Evolutionary conservation across 805 yeast species (phyloP).

Genomic region (Isabelozyma gotoi): DNA sequence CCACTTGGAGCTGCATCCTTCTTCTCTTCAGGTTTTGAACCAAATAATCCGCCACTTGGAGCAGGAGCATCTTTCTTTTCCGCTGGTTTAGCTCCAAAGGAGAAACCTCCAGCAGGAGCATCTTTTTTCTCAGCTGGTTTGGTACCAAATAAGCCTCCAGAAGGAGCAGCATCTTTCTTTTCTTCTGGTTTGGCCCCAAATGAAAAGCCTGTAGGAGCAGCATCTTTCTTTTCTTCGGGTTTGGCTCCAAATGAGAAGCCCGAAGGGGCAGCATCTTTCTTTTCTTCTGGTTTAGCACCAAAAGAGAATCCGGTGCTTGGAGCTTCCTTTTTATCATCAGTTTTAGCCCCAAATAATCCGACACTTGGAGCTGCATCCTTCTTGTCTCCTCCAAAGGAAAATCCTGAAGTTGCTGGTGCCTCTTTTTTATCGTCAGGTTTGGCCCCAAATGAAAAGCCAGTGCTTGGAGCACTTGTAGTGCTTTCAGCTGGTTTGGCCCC

Average conservation of each 20-base stretch:
- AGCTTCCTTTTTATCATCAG: neutral
- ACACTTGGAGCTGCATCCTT: conserved; percentile 5
- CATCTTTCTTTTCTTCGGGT: conserved; percentile 14
- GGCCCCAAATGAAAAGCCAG: conserved; percentile 12
- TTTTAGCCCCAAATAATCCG: conserved; percentile 5
- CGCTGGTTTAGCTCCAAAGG: conserved; percentile 15
- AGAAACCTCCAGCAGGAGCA: conserved; percentile 11
- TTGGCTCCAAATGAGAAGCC: conserved; percentile 15
- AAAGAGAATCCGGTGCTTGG: conserved; percentile 4
- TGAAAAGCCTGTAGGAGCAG: conserved; percentile 14
- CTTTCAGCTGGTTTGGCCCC: conserved; percentile 14
- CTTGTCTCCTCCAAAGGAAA: conserved; percentile 8
- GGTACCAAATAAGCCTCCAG: conserved; percentile 17
- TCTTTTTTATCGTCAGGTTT: conserved; percentile 5
- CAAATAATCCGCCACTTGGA: conserved; percentile 16
- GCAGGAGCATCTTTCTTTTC: conserved; percentile 6
- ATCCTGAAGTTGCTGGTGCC: neutral
- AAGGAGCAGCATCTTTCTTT: conserved; percentile 7
- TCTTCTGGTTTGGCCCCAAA: conserved; percentile 20
- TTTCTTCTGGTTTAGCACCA: conserved; percentile 11
- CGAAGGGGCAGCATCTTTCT: conserved; percentile 11
- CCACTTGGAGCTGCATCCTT: conserved; percentile 6
- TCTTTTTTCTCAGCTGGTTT: conserved; percentile 17
- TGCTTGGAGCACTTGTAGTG: no score
- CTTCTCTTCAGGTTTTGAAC: conserved; percentile 13